These are phyloP conservation scores for Fusarium musae DNA, from an alignment of 2,329 filamentous ascomycete species.

Conservation along the genomic window DNA sequence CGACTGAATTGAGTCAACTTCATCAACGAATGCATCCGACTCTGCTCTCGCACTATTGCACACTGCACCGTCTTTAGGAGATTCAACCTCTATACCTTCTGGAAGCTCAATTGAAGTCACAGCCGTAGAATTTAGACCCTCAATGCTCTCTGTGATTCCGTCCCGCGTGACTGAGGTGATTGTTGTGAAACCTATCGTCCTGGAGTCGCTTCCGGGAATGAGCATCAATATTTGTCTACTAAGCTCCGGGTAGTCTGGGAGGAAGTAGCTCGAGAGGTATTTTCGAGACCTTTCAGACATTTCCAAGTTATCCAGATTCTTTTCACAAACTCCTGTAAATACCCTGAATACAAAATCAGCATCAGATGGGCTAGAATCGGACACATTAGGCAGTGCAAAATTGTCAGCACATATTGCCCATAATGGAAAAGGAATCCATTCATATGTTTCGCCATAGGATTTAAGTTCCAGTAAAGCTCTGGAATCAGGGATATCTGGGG, in stretches of 20 bases:
- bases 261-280: neutral
- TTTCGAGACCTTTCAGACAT: neutral
- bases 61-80: neutral
- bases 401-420: neutral
- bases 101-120: neutral
- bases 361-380: neutral
- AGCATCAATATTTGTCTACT: neutral
- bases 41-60: neutral
- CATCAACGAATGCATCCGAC: neutral
- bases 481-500: neutral
- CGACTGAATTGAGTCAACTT: neutral
- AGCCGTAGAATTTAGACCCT: neutral
- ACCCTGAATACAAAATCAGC: neutral
- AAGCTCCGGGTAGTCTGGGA: neutral
- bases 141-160: neutral
- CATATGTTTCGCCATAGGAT: neutral
- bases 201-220: neutral
- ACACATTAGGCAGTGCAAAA: neutral
- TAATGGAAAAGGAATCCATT: constrained; percentile 1
- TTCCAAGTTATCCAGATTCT: neutral
- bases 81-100: neutral
- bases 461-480: neutral
- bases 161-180: neutral
- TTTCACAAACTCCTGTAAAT: neutral
- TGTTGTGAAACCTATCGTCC: neutral